phyloP scores from a whole-genome alignment of 2,329 filamentous ascomycete species.

The Paracorniculantispora psalliotae region DNA sequence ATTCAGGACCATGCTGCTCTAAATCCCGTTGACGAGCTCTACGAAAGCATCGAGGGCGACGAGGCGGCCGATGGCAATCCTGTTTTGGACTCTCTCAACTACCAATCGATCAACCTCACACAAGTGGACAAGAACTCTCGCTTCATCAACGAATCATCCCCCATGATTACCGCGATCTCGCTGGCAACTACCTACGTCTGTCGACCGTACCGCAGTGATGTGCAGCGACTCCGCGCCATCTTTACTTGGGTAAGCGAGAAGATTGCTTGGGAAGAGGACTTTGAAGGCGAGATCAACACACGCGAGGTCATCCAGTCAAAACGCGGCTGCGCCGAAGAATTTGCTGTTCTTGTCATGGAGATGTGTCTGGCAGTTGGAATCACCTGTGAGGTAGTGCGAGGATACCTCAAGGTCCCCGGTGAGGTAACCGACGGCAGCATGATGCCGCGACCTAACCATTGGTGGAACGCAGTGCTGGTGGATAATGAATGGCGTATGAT shows the following conservation, averaged over 20 bases:
- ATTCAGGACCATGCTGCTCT: slow-evolving; percentile 90
- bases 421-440: slow-evolving; percentile 76
- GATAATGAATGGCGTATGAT: slow-evolving; percentile 96
- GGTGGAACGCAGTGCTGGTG: slow-evolving; percentile 92
- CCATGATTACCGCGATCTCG: slow-evolving; percentile 73
- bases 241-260: slow-evolving; percentile 98
- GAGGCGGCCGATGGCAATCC: slow-evolving; percentile 82
- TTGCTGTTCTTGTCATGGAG: slow-evolving; percentile 80
- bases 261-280: slow-evolving; percentile 91
- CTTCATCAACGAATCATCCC: slow-evolving; percentile 78
- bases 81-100: slow-evolving; percentile 78
- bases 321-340: slow-evolving; percentile 82
- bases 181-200: slow-evolving; percentile 91
- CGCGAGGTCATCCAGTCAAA: slow-evolving; percentile 78
- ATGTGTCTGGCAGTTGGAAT: slow-evolving; percentile 92
- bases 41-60: slow-evolving; percentile 80
- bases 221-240: slow-evolving; percentile 87
- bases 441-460: slow-evolving; percentile 87
- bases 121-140: slow-evolving; percentile 95
- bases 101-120: slow-evolving; percentile 69
- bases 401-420: slow-evolving; percentile 86
- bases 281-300: slow-evolving; percentile 78
- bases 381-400: slow-evolving; percentile 78
- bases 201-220: slow-evolving; percentile 87
- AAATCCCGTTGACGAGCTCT: slow-evolving; percentile 83